Evolutionary conservation across 495 filamentous ascomycete genomes (phyloP), one percentile per base, ranked within the genome.

Genomic region (Daldinia grandis): DNA sequence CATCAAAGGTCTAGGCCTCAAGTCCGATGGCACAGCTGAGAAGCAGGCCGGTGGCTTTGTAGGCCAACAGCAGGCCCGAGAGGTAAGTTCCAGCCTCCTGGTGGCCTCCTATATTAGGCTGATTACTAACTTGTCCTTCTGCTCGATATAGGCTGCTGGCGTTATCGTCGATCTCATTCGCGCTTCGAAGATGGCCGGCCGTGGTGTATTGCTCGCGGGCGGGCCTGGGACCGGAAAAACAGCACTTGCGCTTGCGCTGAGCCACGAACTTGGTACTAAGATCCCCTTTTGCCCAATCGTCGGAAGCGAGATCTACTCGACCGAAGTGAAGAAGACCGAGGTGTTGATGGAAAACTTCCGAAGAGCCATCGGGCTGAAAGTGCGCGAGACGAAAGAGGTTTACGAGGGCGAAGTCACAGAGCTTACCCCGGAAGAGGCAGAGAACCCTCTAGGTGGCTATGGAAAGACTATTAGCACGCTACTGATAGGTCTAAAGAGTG

Each of bases 301-400:
- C 30, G 95, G 93, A 65, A 97, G 94, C 81, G 95, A 99, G 76
- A 90, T 99, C 71, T 99, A 97, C 82, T 95, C 92, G 50, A 91
- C 95, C 40, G 95, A 99, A 80, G 93, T 99, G 64, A 98, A 98
- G 87, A 99, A 99, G 88, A 98, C 95, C 19, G 95, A 99, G 80
- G 91, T 95, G 38, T 83, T 99, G 76, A 98, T 97, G 93, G 95
- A 99, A 85, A 97, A 97, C 79, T 99, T 99, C 80, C 88, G 95
- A 78, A 84, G 94, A 77, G 95, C 95, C 47, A 99, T 98, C 76
- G 95, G 95, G 84, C 83, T 98, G 47, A 92, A 95, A 72, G 94
- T 99, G 50, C 92, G 94, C 70, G 95, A 99, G 86, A 97, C 93
- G 35, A 99, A 98, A 80, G 95, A 99, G 79, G 95, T 97, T 69